These are phyloP conservation scores for Clavariopsis aquatica DNA, from an alignment of 495 filamentous ascomycete genomes.

Conservation along the genomic window DNA sequence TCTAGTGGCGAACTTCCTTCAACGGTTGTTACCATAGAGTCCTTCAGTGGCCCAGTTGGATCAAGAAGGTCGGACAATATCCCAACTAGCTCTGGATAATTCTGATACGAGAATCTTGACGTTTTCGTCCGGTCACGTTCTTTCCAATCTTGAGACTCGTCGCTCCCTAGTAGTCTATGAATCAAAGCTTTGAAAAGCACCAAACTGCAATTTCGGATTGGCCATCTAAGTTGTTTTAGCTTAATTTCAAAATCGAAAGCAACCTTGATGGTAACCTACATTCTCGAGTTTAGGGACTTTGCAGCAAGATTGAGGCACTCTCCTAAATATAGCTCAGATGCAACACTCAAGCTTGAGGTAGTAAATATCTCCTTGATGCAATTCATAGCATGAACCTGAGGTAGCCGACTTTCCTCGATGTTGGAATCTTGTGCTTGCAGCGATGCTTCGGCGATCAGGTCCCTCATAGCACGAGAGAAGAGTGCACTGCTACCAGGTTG, in stretches of 20 bases:
- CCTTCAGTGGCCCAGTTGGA: slow-evolving; percentile 32
- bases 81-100: slow-evolving; percentile 68
- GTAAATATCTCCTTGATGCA: slow-evolving; percentile 86
- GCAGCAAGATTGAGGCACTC: slow-evolving; percentile 73
- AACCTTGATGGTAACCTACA: slow-evolving; percentile 49
- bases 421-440: slow-evolving; percentile 49
- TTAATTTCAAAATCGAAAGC: not conserved
- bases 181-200: slow-evolving; percentile 84
- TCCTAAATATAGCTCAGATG: slow-evolving; percentile 69
- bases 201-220: slow-evolving; percentile 87
- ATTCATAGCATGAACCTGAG: slow-evolving; percentile 93
- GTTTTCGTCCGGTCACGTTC: slow-evolving; percentile 37
- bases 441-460: slow-evolving; percentile 42
- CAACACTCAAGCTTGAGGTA: slow-evolving; percentile 65
- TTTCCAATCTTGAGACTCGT: slow-evolving; percentile 54
- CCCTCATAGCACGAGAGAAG: slow-evolving; percentile 54
- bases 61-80: slow-evolving; percentile 68
- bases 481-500: slow-evolving; percentile 46
- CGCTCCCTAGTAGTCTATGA: slow-evolving; percentile 70
- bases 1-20: slow-evolving; percentile 15
- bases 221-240: slow-evolving; percentile 62
- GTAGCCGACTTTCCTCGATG: slow-evolving; percentile 58
- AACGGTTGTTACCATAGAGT: not conserved
- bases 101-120: slow-evolving; percentile 62
- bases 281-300: slow-evolving; percentile 64